Evolutionary conservation across 345 rosid species (phyloP).

Genomic region (Populus deltoides): DNA sequence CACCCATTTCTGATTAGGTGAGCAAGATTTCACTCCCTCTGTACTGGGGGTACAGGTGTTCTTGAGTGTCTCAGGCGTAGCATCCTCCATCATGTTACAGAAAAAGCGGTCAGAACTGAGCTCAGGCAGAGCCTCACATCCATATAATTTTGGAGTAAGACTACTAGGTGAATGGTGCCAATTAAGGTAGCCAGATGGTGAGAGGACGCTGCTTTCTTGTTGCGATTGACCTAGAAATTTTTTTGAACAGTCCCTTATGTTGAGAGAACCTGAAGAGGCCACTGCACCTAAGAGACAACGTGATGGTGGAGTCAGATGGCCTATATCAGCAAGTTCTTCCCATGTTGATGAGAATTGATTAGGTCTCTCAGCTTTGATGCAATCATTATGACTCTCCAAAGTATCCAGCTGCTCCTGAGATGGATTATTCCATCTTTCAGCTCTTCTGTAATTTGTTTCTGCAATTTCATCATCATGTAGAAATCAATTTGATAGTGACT

Average conservation of each 20-base stretch:
- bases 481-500: not conserved
- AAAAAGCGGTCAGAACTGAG: not conserved
- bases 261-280: slow-evolving; percentile 25
- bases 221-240: slow-evolving; percentile 1
- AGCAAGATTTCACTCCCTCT: slow-evolving; percentile 9
- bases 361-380: slow-evolving; percentile 1
- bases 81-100: slow-evolving; percentile 8
- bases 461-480: slow-evolving; percentile 5
- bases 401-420: slow-evolving; percentile 22
- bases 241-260: not conserved
- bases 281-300: slow-evolving; percentile 6
- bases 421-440: slow-evolving; percentile 18
- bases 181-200: slow-evolving; percentile 11
- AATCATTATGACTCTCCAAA: not conserved
- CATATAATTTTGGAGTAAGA: slow-evolving; percentile 7
- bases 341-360: slow-evolving; percentile 20
- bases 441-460: slow-evolving; percentile 21
- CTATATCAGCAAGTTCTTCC: slow-evolving; percentile 20
- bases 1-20: slow-evolving; percentile 25
- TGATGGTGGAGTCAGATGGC: slow-evolving; percentile 22
- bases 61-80: slow-evolving; percentile 11
- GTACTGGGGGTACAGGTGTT: slow-evolving; percentile 19
- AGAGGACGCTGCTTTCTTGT: slow-evolving; percentile 12
- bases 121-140: slow-evolving; percentile 4
- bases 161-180: slow-evolving; percentile 15